Base-by-base conservation (phyloP, 2,329 filamentous ascomycete genomes). In the Colletotrichum cuscutae region DNA sequence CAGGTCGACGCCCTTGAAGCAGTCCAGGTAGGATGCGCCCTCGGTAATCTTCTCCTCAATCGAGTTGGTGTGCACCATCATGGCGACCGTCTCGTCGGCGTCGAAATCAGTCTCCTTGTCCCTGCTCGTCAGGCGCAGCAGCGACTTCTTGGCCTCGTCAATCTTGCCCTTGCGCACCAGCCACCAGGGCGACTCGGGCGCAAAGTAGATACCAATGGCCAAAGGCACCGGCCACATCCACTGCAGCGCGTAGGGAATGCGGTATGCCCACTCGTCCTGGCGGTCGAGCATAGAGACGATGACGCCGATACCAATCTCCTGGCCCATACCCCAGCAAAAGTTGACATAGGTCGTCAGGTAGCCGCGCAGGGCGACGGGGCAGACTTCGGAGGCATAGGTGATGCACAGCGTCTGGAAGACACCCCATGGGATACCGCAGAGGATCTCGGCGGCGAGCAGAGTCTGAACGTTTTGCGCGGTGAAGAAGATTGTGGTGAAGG, bases 61-160 rank as follows among this genome's bases (percentile, higher is more conserved):
- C 0, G 93, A 92, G 0, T 93, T 95, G 0, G 95, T 98, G 79
- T 97, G 94, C 1, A 95, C 90, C 93, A 98, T 97, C 94, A 97
- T 97, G 77, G 94, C 92, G 62, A 97, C 87, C 0, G 94, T 97
- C 83, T 97, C 94, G 74, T 97, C 93, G 12, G 93, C 89, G 78
- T 97, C 90, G 77, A 97, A 95, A 73, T 92, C 89, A 1, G 90
- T 92, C 73, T 94, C 91, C 66, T 86, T 85, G 75, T 90, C 84
- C 15, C 86, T 77, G 77, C 88, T 92, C 5, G 92, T 94, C 24
- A 94, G 84, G 4, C 92, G 90, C 61, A 92, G 84, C 24, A 94
- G 86, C 1, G 92, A 85, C 59, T 85, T 83, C 83, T 93, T 93
- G 35, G 93, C 93, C 19, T 93, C 90, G 9, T 90, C 89, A 52